A percentile compares a stretch with the other conserved stretches of the same genome.
phyloP scores from a whole-genome alignment of 2,329 filamentous ascomycete genomes.

The Teratosphaeria nubilosa region DNA sequence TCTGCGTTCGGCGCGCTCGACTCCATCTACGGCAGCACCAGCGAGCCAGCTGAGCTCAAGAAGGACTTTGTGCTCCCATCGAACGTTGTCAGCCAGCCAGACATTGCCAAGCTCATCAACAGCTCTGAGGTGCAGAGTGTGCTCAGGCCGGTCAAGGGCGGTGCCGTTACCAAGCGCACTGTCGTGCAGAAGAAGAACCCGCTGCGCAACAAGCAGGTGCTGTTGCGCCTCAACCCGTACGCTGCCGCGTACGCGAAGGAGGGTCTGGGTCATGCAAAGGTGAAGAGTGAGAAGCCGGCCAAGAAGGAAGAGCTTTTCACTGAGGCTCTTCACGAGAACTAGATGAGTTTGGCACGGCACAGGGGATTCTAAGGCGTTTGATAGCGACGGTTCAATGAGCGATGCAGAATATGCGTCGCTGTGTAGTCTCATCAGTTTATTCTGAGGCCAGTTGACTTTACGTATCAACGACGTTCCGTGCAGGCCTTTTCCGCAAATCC shows the following conservation, averaged over 20 bases:
- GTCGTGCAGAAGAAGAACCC: conserved; percentile 99
- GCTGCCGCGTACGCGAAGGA: conserved; percentile 81
- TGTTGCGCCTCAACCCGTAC: conserved; percentile 98
- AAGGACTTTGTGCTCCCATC: conserved; percentile 97
- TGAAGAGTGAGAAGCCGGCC: conserved; percentile 52
- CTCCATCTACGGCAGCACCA: conserved; percentile 91
- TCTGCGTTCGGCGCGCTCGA: conserved; percentile 93
- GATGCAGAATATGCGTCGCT: not conserved
- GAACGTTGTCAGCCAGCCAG: conserved; percentile 86
- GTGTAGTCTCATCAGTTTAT: not conserved
- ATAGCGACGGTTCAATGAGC: not conserved
- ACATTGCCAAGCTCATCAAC: conserved; percentile 98
- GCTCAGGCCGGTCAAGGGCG: conserved; percentile 82
- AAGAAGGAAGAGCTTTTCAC: conserved; percentile 43
- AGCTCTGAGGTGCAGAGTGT: conserved; percentile 96
- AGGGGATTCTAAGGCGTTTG: not conserved
- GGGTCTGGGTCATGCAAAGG: conserved; percentile 64
- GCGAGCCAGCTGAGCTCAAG: conserved; percentile 82
- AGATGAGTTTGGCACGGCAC: conserved; percentile 12
- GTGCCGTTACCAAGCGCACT: conserved; percentile 77
- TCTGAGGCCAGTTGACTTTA: not conserved
- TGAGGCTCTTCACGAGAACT: conserved; percentile 39
- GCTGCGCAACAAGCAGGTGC: conserved; percentile 95
- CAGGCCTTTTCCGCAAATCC: not conserved
- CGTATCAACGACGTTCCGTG: not conserved